Evolutionary conservation across 495 filamentous ascomycete genomes (phyloP), one percentile per base, ranked within the genome.

Genomic region (Hyaloscypha finlandica): DNA sequence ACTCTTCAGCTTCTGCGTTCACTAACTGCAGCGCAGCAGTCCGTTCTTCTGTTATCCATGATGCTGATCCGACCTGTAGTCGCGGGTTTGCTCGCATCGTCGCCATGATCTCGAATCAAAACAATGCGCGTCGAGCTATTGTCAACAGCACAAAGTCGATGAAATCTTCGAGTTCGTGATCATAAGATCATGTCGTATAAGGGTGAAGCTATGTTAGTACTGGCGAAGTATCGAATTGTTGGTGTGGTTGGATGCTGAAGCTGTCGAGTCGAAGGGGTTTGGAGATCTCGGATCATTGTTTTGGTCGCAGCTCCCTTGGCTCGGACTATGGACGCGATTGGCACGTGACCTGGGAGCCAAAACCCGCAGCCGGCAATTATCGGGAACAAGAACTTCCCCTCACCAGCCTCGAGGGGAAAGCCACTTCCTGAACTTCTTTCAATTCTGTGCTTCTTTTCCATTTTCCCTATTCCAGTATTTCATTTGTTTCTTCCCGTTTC

Each of bases 1-100:
- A 93, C 76, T 96, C 93, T 68, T 97, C 93, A 59, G 90, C 81
- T 75, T 98, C 95, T 29, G 78, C 76, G 25, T 81, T 72, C n/a
- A 76, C 81, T 68, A 86, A 83, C 60, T 78, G 76, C 58, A 80
- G 63, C 4, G 83, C 81, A 61, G 81, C 79, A 25, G 73, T 71
- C 57, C 83, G 73, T 70, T 86, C 84, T 70, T 85, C 84, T 31
- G 78, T 75, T 56, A 84, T 74, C 84, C 84, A 86, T 72, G 80
- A 75, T 72, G 77, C 73, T 65, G 84, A 85, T 73, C 84, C 84
- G 68, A 86, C 81, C 66, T 80, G 80, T 70, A 84, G 73, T 78
- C 82, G 83, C 39, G 67, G 31, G 72, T 82, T 80, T 57, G 76
- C 77, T 77, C 83, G 77, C 73, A 80, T 77, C 52, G 74, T 68